Base-by-base conservation (phyloP, 2,329 filamentous ascomycete species). In the Beauveria rudraprayagi region DNA sequence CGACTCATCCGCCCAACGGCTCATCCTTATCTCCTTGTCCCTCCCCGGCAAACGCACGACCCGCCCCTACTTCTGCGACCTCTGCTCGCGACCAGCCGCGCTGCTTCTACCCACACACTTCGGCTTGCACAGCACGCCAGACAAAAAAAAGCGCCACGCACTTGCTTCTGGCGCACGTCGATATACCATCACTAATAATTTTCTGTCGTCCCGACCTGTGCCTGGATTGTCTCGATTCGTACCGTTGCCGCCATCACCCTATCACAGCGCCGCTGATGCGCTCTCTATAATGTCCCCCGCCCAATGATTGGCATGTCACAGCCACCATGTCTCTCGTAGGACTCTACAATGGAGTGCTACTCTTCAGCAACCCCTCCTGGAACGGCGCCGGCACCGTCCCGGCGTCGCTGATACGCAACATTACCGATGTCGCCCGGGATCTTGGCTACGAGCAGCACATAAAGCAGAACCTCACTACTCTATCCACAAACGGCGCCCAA, bases 401-500 rank as follows among this genome's bases (percentile, higher is more conserved):
- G 46, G 81, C 77, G 64, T 83, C 80, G 60, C 76, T 84, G 63
- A 77, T 84, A 65, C 75, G 76, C 64, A 85, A 85, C 67, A 78
- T 85, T 63, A 84, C 82, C 30, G 78, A 80, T 50, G 70, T 81
- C 61, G 80, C 81, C 61, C 62, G 77, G 75, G 69, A 80, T 63
- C 71, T 85, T 69, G 78, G 80, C 60, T 84, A 84, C 68, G 78
- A 83, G 62, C 75, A 80, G 62, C 75, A 76, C 50, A 72, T 84
- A 58, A 66, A 71, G 22, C 73, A 73, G 61, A 89, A 89, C 67
- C 82, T 96, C 56, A 90, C 87, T 50, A 95, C 91, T 0, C 78
- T 97, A 16, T 90, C 90, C 3, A 84, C 82, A 37, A 88, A 85
- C 63, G 86, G 84, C 70, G 80, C 84, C 57, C 79, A 82, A 37